Conservation (phyloP, 2,329 filamentous ascomycete genomes). For the Cladosporium austrohemisphaericum region DNA sequence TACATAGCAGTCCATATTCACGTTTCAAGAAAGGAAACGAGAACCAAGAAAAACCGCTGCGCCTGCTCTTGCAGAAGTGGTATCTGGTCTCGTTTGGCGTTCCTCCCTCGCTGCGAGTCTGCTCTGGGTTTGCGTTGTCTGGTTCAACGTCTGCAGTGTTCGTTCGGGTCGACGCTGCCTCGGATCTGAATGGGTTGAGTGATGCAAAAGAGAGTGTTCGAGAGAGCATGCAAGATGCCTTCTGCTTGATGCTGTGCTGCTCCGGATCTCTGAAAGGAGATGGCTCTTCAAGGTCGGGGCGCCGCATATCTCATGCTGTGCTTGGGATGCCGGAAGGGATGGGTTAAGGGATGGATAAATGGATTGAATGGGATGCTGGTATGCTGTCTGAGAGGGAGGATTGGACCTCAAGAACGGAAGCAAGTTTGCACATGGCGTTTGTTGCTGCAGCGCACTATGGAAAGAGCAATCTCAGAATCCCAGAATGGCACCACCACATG, state of each 20-base stretch:
- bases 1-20: not conserved
- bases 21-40: constrained; percentile 1
- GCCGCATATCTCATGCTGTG: constrained; percentile 12
- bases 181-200: constrained; percentile 6
- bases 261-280: not conserved
- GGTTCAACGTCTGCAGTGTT: not conserved
- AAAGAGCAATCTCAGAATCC: too few species aligned
- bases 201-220: constrained; percentile 11
- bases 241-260: constrained; percentile 7
- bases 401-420: too few species aligned
- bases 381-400: too few species aligned
- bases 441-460: too few species aligned
- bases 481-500: too few species aligned
- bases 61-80: not conserved
- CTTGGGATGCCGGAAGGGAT: constrained; percentile 2
- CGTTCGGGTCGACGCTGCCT: not conserved
- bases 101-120: too few species aligned
- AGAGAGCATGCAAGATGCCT: constrained; percentile 11
- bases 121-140: not conserved
- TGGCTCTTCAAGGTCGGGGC: not conserved
- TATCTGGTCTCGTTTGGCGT: not conserved
- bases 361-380: not conserved
- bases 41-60: not conserved
- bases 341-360: too few species aligned
- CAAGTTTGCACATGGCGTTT: too few species aligned